phyloP scores from a whole-genome alignment of 2,329 filamentous ascomycete genomes.

The Fusarium illudens region DNA sequence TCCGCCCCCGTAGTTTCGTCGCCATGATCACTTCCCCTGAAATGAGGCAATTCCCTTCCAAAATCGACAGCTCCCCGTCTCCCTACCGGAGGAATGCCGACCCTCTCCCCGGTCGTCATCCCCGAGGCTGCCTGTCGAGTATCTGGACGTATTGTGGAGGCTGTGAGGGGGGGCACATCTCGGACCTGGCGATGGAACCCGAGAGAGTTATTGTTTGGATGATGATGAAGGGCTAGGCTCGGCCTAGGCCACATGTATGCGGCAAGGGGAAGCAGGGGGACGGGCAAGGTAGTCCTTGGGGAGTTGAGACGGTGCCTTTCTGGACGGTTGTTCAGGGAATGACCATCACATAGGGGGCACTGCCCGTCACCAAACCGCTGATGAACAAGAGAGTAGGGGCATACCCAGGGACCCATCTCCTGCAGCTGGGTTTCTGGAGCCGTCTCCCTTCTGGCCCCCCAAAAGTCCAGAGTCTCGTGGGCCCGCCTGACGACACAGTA shows the following conservation, averaged over 20 bases:
- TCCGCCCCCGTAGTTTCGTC: background rate
- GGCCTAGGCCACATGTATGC: background rate
- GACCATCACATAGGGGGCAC: constrained; percentile 29
- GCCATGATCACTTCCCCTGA: background rate
- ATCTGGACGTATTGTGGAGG: background rate
- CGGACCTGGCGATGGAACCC: background rate
- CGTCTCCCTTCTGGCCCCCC: background rate
- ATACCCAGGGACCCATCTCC: constrained; percentile 4
- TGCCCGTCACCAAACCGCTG: constrained; percentile 17
- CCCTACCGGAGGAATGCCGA: background rate
- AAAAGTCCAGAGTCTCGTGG: background rate
- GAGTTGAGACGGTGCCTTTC: background rate
- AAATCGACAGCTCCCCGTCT: background rate
- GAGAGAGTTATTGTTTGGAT: background rate
- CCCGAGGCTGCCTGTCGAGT: background rate
- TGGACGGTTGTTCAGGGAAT: constrained; percentile 1
- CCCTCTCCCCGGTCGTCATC: background rate
- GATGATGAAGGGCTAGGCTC: background rate
- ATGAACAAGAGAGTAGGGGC: background rate
- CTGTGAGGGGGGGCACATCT: background rate
- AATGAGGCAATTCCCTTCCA: background rate
- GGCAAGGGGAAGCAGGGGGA: background rate
- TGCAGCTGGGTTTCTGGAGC: background rate
- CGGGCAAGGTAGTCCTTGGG: background rate
- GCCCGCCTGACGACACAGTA: constrained; percentile 24